Evolutionary conservation across 768 basidiomycete species (phyloP), one percentile per base, ranked within the genome.

Genomic region (Suillus lakei): DNA sequence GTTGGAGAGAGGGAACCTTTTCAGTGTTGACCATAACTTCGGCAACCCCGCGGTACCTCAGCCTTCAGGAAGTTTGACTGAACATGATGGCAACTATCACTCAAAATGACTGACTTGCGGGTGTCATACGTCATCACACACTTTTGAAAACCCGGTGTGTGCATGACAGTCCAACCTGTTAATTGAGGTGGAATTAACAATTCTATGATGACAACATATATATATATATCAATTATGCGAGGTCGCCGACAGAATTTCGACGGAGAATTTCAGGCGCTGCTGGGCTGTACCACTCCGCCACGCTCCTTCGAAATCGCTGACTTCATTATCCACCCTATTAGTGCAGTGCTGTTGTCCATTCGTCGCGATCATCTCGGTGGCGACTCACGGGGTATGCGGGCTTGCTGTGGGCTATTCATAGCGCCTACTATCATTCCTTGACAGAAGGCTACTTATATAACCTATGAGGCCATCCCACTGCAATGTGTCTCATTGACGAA

Each of bases 371-470:
- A 41, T 30, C 23, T 12, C 39, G 38, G 55, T 56, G 54, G 32
- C 51, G 10, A 18, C 18, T 12, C 26, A 41, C 39, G 39, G 56
- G 56, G 38, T 41, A 21, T 59, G 26, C 56, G 39, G 58, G 5
- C 58, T 59, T 59, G 58, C 58, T 59, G 58, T 59, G 18, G 26
- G 26, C 12, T 41, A 59, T 59, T 59, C 39, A 59, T 59, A 59
- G 28, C 15, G n/a, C 15, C 34, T 8, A 23, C 18, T 12, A 26
- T 41, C 38, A 28, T 58, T 26, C 15, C 18, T 58, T 18, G 39
- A 41, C 26, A 59, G 38, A 38, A 39, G 26, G 39, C 23, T 15
- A n/a, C 23, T 30, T 28, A 41, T 41, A 23, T 6, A 21, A 59
- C 4, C 5, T 28, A 12, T 28, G 38, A 18, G 38, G 39, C 39